Percentiles rank a stretch among this genome's conserved stretches.
These are phyloP conservation scores for Prorocentrum cordatum DNA, from an alignment of 169 alveolate species.

Conservation along the genomic window DNA sequence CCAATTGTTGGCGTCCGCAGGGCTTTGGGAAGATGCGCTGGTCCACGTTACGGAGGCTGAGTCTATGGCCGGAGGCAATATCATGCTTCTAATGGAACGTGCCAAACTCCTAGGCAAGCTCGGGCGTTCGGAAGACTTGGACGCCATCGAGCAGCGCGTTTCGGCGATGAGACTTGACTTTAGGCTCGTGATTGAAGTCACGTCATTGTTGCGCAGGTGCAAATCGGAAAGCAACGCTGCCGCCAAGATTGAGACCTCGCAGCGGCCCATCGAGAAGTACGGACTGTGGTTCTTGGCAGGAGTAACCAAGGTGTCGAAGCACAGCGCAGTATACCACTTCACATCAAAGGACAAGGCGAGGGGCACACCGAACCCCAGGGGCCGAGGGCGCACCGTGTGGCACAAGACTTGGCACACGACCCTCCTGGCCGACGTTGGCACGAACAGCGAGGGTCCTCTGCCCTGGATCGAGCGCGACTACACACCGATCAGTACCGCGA, in stretches of 20 bases:
- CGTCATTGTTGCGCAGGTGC: neutral
- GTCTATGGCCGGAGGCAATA: neutral
- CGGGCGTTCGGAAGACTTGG: neutral
- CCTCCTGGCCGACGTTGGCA: neutral
- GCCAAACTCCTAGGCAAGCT: neutral
- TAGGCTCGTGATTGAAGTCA: no score
- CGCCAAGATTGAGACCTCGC: no score
- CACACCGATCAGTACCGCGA: conserved; percentile 31
- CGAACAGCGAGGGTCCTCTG: conserved; percentile 11
- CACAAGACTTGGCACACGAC: conserved; percentile 35
- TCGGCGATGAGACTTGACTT: no score
- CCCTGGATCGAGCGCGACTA: conserved; percentile 58
- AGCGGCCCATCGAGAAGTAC: conserved; percentile 23
- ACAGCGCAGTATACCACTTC: conserved; percentile 5
- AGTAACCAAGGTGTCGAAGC: neutral
- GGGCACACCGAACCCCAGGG: conserved; percentile 43
- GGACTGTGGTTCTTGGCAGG: neutral
- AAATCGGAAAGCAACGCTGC: neutral
- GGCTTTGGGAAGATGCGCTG: conserved; percentile 6
- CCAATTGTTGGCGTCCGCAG: neutral
- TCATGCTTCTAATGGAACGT: neutral
- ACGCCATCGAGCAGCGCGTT: no score
- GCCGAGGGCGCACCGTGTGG: neutral
- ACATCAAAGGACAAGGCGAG: neutral
- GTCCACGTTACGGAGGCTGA: neutral